A percentile compares a stretch with the other conserved stretches of the same genome.
phyloP scores from a whole-genome alignment of 1,284 basidiomycete species.

The Cerioporus squamosus region DNA sequence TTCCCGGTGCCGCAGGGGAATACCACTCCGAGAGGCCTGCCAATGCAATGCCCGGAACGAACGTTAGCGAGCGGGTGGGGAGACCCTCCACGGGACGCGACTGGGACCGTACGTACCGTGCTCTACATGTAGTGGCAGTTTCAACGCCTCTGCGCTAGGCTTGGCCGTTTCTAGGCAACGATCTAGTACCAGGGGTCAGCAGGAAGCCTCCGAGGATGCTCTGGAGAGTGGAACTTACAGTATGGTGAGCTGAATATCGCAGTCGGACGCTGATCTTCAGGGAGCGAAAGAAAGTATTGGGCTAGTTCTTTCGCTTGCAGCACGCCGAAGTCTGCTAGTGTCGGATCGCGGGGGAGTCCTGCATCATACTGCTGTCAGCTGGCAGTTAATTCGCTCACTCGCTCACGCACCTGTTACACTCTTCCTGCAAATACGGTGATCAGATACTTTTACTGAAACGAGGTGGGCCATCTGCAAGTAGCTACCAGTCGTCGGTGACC shows the following conservation, averaged over 20 bases:
- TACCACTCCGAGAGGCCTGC: slow-evolving; percentile 86
- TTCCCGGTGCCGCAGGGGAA: slow-evolving; percentile 68
- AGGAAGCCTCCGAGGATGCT: background rate
- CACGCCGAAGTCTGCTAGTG: slow-evolving; percentile 78
- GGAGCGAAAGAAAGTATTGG: slow-evolving; percentile 64
- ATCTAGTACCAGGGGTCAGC: slow-evolving; percentile 50
- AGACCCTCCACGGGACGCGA: slow-evolving; percentile 20
- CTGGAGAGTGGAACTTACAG: slow-evolving; percentile 50
- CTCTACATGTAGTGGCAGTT: slow-evolving; percentile 73
- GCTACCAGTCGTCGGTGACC: slow-evolving; percentile 67
- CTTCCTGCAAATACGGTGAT: slow-evolving; percentile 45
- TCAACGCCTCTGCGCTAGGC: slow-evolving; percentile 64
- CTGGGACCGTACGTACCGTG: too few species aligned
- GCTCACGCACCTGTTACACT: slow-evolving; percentile 57
- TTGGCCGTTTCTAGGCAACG: slow-evolving; percentile 82
- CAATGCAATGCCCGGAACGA: background rate
- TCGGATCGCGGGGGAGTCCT: slow-evolving; percentile 72
- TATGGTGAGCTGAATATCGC: slow-evolving; percentile 82
- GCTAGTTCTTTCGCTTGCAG: slow-evolving; percentile 80
- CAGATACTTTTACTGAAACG: too few species aligned
- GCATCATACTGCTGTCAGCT: background rate
- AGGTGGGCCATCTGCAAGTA: background rate
- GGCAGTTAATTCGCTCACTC: background rate
- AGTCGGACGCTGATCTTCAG: slow-evolving; percentile 71
- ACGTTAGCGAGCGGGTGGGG: too few species aligned